Base-by-base conservation (phyloP, 2,329 filamentous ascomycete genomes). In the Penicillium rolfsii region DNA sequence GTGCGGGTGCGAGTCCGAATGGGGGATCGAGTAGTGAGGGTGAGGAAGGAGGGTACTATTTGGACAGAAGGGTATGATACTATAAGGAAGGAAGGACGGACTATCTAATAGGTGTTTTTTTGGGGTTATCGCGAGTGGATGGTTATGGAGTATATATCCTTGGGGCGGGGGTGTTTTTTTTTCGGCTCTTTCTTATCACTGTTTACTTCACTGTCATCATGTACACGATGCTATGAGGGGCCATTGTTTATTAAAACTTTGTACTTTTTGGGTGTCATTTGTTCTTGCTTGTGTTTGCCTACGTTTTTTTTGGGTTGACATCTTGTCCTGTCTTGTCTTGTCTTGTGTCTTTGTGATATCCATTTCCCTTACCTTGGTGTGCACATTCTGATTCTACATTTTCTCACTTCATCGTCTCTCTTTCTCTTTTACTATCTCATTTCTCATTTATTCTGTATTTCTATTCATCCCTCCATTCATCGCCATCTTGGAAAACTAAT, bases 1-100 rank as follows among this genome's bases (percentile, higher is more conserved):
- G 5, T 52, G 49, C 30, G 8, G n/a, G 33, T 6, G 48, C 48
- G 30, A 35, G 35, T 36, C 30, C 49, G n/a, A 24, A 48, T 7
- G 69, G 67, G 19, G 66, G 64, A 12, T 74, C 71, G 8, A 74
- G 72, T 58, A 74, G 73, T 62, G 74, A 75, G 26, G 73, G 71
- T 5, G 73, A 74, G 24, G 73, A 74, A 1, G 48, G 64, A 8
- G 48, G 64, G 11, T 73, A 74, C 55, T 74, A 67, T 58, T 63
- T 72, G 50, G 68, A 68, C 24, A 67, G 67, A 38, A 67, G 67
- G 43, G 50, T 55, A 30, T 54, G 65, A 54, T 71, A 61, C 66
- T 9, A 33, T 33, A 8, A 5, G 11, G 33, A n/a, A 30, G 4
- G 14, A 30, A 2, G 28, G 9, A 26, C n/a, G 40, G 12, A 8